A percentile compares a stretch with the other conserved stretches of the same genome.
phyloP scores from a whole-genome alignment of 2,329 filamentous ascomycete species.

The Incumbomyces lentus region DNA sequence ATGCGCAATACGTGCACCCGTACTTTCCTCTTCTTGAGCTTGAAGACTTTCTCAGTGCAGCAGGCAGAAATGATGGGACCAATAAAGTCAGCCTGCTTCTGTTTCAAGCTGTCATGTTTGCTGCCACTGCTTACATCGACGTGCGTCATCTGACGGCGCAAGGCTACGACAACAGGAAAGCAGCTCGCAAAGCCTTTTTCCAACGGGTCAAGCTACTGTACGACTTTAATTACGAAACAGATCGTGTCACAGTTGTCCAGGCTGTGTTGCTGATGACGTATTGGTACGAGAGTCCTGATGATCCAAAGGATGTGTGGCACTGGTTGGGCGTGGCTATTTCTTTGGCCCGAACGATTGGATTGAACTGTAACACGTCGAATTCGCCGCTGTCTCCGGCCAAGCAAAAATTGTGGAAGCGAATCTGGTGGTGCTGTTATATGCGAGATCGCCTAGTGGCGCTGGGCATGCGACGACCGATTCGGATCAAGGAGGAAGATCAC shows the following conservation, averaged over 20 bases:
- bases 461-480: conserved; percentile 83
- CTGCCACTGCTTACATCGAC: conserved; percentile 78
- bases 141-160: conserved; percentile 64
- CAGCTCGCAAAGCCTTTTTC: conserved; percentile 79
- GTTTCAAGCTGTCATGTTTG: conserved; percentile 93
- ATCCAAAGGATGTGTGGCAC: conserved; percentile 96
- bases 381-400: conserved; percentile 55
- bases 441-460: conserved; percentile 84
- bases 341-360: conserved; percentile 81
- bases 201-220: conserved; percentile 74
- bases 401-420: conserved; percentile 81
- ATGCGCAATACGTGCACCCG: conserved; percentile 82
- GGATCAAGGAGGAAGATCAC: conserved; percentile 87
- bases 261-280: conserved; percentile 86
- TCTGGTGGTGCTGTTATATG: conserved; percentile 98
- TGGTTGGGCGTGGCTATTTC: conserved; percentile 97
- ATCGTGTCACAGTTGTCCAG: conserved; percentile 81
- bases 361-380: conserved; percentile 74
- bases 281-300: conserved; percentile 94
- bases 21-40: conserved; percentile 81
- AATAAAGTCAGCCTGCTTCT: conserved; percentile 70
- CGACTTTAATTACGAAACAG: conserved; percentile 89
- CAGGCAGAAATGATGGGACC: conserved; percentile 56
- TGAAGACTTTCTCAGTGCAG: conserved; percentile 48
- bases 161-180: conserved; percentile 68